Percentiles rank a stretch among this genome's conserved stretches.
phyloP scores from a whole-genome alignment of 352 stramenopile genomes.

The Phytophthora sojae region DNA sequence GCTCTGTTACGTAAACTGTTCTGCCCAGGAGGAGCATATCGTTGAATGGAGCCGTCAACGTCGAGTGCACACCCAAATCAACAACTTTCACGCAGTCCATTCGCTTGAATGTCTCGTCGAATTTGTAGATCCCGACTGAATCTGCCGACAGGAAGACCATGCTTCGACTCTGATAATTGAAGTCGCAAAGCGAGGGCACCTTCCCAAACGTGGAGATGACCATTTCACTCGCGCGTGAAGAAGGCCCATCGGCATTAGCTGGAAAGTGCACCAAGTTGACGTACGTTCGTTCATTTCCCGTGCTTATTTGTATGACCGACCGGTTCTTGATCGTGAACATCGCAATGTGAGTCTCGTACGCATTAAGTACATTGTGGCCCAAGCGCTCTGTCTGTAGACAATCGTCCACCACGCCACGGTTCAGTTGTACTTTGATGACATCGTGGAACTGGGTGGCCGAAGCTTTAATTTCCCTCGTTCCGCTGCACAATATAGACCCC shows the following conservation, averaged over 20 bases:
- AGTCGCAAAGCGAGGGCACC: not conserved
- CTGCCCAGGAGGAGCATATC: not conserved
- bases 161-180: not conserved
- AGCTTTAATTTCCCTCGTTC: not conserved
- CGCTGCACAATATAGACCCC: not conserved
- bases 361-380: not conserved
- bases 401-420: too few relatives aligned
- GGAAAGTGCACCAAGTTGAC: not conserved
- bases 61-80: not conserved
- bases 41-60: not conserved
- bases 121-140: not conserved
- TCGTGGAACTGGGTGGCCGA: not conserved
- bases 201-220: not conserved
- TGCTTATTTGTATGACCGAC: not conserved
- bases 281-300: not conserved
- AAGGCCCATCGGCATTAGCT: not conserved
- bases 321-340: not conserved
- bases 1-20: not conserved
- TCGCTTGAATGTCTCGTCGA: not conserved
- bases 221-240: not conserved
- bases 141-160: not conserved
- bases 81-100: not conserved
- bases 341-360: not conserved
- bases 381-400: not conserved
- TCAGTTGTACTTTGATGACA: too few relatives aligned